Evolutionary conservation across 2,329 filamentous ascomycete genomes (phyloP), one percentile per base, ranked within the genome.

Genomic region (Sordariomycetes sp.): DNA sequence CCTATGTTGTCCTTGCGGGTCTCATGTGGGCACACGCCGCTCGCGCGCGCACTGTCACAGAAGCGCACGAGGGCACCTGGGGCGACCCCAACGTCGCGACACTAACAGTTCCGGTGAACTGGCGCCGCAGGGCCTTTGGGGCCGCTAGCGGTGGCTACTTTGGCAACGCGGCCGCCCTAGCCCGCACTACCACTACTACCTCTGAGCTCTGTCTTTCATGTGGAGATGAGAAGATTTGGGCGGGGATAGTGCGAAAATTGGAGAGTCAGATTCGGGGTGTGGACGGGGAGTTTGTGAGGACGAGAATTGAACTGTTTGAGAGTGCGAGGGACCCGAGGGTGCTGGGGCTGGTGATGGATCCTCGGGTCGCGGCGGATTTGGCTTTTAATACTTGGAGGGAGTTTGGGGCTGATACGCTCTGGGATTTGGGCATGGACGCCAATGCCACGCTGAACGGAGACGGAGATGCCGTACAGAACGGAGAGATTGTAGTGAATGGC

Each of bases 321-420:
- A 65, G 66, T 13, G 65, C 66, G 2, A 63, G 68, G 10, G 73
- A 76, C 61, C 72, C 72, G 48, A 70, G 72, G 10, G 62, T 64
- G 39, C 61, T 75, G 36, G 72, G 72, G 15, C 65, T 75, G 24
- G 66, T 68, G 20, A 68, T 72, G 57, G 71, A 74, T 58, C 70
- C 72, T 25, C 65, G 70, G n/a, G 66, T 69, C 52, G 68, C 70
- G 2, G 65, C 69, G 54, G 65, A 69, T 48, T 65, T 76, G 45
- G 68, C 68, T 12, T 72, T 76, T 65, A 76, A 76, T 60, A 74
- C 72, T 4, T 76, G 74, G 74, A 65, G 71, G 8, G 67, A 69
- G 58, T 71, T 76, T 60, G 74, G 73, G 1, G 71, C 68, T 24
- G 72, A 75, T 59, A 67, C 69, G 5, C 61, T 65, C 59, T 76